A percentile compares a stretch with the other conserved stretches of the same genome.
These are phyloP conservation scores for Monilinia fructigena DNA, from an alignment of 2,329 filamentous ascomycete genomes.

Conservation along the genomic window DNA sequence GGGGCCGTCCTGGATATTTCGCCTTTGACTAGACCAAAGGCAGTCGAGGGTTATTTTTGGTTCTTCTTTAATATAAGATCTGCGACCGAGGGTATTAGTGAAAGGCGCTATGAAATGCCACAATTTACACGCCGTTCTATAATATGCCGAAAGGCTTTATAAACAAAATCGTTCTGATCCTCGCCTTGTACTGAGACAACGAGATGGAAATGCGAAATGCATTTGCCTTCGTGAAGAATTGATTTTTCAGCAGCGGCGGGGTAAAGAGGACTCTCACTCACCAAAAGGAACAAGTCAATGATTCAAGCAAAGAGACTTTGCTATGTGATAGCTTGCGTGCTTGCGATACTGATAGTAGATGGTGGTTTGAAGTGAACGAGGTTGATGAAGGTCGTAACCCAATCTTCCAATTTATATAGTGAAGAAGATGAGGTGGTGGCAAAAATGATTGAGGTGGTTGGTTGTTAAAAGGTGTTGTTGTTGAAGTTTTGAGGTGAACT, in stretches of 20 bases:
- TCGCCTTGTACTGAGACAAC: neutral
- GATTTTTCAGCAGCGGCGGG: constrained; percentile 12
- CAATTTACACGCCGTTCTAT: neutral
- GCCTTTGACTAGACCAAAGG: constrained; percentile 70
- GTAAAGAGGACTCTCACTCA: neutral
- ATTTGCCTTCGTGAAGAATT: neutral
- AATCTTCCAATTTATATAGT: neutral
- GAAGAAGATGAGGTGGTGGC: neutral
- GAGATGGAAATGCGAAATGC: neutral
- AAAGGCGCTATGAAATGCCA: constrained; percentile 18
- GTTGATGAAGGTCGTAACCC: neutral
- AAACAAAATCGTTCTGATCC: neutral
- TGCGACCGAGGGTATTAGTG: constrained; percentile 16
- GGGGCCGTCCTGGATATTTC: constrained; percentile 58
- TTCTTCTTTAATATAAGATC: constrained; percentile 18
- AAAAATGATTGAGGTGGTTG: neutral
- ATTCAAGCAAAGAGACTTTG: constrained; percentile 3
- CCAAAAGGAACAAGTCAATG: neutral
- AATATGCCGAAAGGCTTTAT: neutral
- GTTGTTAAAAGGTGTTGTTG: neutral
- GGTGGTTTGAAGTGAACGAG: too few relatives aligned
- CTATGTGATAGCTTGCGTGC: neutral
- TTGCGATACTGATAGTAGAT: too few relatives aligned
- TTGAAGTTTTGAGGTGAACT: neutral
- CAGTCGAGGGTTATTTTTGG: constrained; percentile 40